Conservation (phyloP, 2,329 filamentous ascomycete genomes). For the Claviceps pusilla region DNA sequence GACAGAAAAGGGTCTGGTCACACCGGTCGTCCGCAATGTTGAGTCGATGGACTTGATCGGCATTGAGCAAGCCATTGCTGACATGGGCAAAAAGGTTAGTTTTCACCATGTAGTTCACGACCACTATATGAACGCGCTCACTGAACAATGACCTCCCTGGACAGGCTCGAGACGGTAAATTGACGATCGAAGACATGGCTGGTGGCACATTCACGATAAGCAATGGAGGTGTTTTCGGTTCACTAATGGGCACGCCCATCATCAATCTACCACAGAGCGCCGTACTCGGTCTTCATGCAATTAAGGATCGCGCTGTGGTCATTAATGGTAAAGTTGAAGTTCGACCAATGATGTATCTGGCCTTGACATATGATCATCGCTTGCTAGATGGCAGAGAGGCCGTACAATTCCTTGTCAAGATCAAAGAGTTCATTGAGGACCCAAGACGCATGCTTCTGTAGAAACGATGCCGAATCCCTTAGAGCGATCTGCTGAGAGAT, state of each 20-base stretch:
- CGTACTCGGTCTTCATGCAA: conserved; percentile 84
- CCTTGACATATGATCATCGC: conserved; percentile 93
- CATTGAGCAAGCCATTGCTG: conserved; percentile 83
- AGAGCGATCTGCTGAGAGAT: background rate
- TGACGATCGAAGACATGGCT: conserved; percentile 98
- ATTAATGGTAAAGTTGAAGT: conserved; percentile 91
- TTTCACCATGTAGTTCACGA: background rate
- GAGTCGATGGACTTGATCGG: conserved; percentile 76
- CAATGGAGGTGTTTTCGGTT: conserved; percentile 94
- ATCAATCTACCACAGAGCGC: conserved; percentile 93
- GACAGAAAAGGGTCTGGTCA: conserved; percentile 93
- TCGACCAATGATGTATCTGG: conserved; percentile 99
- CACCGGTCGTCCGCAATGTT: conserved; percentile 86
- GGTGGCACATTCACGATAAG: conserved; percentile 96
- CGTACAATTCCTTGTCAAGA: conserved; percentile 87
- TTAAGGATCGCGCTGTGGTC: conserved; percentile 83
- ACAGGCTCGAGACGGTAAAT: conserved; percentile 82
- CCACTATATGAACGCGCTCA: background rate
- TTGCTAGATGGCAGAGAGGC: conserved; percentile 90
- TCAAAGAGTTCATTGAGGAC: conserved; percentile 97
- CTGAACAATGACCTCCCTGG: background rate
- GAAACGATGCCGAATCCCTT: background rate
- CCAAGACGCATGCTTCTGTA: conserved; percentile 66
- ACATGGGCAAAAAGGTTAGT: conserved; percentile 81
- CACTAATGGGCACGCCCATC: conserved; percentile 92